Base-by-base conservation (phyloP, 139 green algal species). In the Closterium sp. region DNA sequence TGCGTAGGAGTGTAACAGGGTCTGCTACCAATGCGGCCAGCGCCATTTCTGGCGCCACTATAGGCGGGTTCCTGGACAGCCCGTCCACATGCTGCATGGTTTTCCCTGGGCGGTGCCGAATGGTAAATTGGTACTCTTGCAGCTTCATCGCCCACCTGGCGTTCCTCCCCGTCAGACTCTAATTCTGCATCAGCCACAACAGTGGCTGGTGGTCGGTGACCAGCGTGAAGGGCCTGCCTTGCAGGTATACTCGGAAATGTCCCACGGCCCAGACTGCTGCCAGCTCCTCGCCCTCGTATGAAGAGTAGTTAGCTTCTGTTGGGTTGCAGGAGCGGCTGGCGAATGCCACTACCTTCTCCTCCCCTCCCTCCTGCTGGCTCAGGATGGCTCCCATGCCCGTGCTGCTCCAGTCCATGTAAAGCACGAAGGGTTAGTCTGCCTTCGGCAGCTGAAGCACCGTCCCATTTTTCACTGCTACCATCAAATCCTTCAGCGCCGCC, bases 31-130 rank as follows among this genome's bases (percentile, higher is more conserved):
- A 7, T 2, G 32, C 32, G 2, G 3, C 3, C 3, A 38, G 32
- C 3, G 32, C 32, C 2, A 38, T 3, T 38, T 38, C 32, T 2
- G 32, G 32, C 2, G 32, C 32, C 32, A 38, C 2, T 2, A 38
- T 38, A 2, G 11, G 45, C 10, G 90, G 73, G 24, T 87, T 92
- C 21, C 90, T 32, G 4, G 73, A 89, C 27, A 92, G 79, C 7
- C 73, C 30, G 42, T 92, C 90, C 34, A 84, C 50, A 19, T 88
- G 31, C 10, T 45, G 28, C 73, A 89, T 92, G 11, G 87, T 31
- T 11, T 73, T 28, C 1, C n/a, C 87, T 10, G 27, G n/a, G n/a
- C 31, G 29, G 87, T 90, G 21, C n/a, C 13, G 45, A 24, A 90
- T 62, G 13, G 11, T 62, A 9, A 90, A 90, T 11, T 90, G 6